A percentile compares a stretch with the other conserved stretches of the same genome.
Conservation (phyloP, 1,284 basidiomycete genomes). For the Xerocomus minutiporus region DNA sequence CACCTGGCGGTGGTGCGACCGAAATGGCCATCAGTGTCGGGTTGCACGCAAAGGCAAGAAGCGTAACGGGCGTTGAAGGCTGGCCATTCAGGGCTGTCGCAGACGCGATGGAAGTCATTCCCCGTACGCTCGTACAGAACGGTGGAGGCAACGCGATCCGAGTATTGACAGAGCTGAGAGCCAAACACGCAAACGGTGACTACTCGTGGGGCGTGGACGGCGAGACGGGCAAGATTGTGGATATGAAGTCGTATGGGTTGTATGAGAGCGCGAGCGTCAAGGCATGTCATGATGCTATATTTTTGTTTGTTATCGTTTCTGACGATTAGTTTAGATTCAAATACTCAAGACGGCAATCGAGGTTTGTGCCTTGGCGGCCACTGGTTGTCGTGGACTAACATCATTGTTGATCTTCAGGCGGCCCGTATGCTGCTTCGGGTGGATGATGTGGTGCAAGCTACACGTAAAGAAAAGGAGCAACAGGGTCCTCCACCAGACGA, state of each 20-base stretch:
- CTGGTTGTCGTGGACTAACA: neutral
- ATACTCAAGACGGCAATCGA: constrained; percentile 97
- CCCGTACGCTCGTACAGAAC: constrained; percentile 93
- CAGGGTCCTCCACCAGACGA: constrained; percentile 54
- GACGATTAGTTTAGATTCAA: constrained; percentile 60
- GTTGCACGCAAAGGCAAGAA: constrained; percentile 77
- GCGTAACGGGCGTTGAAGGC: constrained; percentile 80
- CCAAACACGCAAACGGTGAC: constrained; percentile 92
- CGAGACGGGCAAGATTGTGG: constrained; percentile 89
- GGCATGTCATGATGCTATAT: constrained; percentile 35
- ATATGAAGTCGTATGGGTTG: constrained; percentile 93
- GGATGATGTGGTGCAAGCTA: constrained; percentile 90
- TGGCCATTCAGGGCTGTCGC: constrained; percentile 91
- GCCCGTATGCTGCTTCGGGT: constrained; percentile 90
- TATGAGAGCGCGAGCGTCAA: constrained; percentile 97
- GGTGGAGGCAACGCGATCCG: constrained; percentile 93
- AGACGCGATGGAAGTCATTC: constrained; percentile 97
- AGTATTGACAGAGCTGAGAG: constrained; percentile 87
- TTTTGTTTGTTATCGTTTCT: neutral
- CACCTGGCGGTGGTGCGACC: constrained; percentile 93
- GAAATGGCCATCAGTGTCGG: constrained; percentile 97
- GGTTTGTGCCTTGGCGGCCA: constrained; percentile 37
- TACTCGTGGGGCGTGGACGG: constrained; percentile 92
- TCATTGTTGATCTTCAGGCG: constrained; percentile 42
- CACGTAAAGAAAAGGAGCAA: constrained; percentile 58